Evolutionary conservation across 768 basidiomycete species (phyloP), one percentile per base, ranked within the genome.

Genomic region (Gymnopilus dilepis): DNA sequence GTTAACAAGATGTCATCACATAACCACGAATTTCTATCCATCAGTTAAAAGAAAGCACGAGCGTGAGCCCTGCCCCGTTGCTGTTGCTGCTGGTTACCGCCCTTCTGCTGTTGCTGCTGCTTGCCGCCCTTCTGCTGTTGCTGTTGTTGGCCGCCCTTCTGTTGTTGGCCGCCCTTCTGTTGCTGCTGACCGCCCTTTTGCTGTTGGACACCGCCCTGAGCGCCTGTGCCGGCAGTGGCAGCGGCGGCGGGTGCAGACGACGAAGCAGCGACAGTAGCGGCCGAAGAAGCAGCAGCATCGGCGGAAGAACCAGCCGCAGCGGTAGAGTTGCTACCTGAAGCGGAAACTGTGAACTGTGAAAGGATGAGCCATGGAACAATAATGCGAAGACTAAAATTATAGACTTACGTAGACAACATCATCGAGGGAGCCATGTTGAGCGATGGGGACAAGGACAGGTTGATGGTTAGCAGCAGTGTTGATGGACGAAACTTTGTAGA

Each of bases 401-500:
- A 7, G 42, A 77, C 82, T 67, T 64, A 86, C 81, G 74, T 88
- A 88, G 65, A 83, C 74, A 38, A 70, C 73, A 69, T 90, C 87
- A 71, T 88, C 84, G 31, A 85, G 71, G 34, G 77, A 74, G 63
- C 86, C 86, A 66, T 86, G 88, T 65, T 86, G 86, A 26, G 83
- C 86, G 54, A 89, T 73, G 11, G 86, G 79, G 52, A 84, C 86
- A 56, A 87, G 71, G 54, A 79, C 81, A 21, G 83, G 86, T 66
- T 84, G 84, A 64, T 90, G 86, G 76, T 88, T 89, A 12, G 82
- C 72, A 26, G 82, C 80, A 38, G 80, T 71, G 71, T 84, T 84
- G 74, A 88, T 87, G 3, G 84, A 83, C 51, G 83, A 78, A 38
- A 89, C 73, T 62, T 80, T 80, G 77, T 92, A 91, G 40, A 75